A percentile compares a stretch with the other conserved stretches of the same genome.
Evolutionary conservation across 495 filamentous ascomycete species (phyloP).

Genomic region (Cladorrhinum samala): DNA sequence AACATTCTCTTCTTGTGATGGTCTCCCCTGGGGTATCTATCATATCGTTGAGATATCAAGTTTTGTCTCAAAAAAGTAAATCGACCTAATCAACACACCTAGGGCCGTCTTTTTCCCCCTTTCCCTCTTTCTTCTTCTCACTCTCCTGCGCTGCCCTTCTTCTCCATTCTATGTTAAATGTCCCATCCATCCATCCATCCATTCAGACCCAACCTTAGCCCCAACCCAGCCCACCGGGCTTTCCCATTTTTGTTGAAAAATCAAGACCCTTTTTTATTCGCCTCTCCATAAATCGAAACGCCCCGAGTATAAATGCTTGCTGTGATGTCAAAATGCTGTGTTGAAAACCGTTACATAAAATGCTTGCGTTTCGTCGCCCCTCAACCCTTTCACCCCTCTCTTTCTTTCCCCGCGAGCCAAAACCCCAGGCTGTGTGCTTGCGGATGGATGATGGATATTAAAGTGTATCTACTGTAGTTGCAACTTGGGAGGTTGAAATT

Average conservation of each 20-base stretch:
- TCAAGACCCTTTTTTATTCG: slow-evolving; percentile 10
- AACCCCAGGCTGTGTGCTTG: slow-evolving; percentile 1
- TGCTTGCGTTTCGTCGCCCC: slow-evolving; percentile 8
- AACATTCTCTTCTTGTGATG: no score
- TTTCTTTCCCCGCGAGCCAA: neutral
- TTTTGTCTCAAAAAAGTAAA: no score
- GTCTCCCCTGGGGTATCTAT: no score
- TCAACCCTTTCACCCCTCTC: slow-evolving; percentile 1
- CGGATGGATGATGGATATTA: slow-evolving; percentile 14
- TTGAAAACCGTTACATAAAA: neutral
- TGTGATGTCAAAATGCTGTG: neutral
- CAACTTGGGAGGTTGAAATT: slow-evolving; percentile 16
- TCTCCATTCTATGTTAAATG: neutral
- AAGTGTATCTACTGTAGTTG: slow-evolving; percentile 7
- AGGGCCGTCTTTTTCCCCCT: no score
- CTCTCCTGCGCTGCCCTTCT: slow-evolving; percentile 1
- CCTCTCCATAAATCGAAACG: neutral
- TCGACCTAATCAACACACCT: no score
- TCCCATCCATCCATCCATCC: neutral
- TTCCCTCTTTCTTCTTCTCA: no score
- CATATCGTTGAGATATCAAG: no score
- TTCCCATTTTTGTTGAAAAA: slow-evolving; percentile 34
- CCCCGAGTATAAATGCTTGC: neutral
- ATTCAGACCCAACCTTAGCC: slow-evolving; percentile 9
- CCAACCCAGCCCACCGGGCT: neutral